phyloP scores from a whole-genome alignment of 352 stramenopile species.

The Phytopythium helicoides region DNA sequence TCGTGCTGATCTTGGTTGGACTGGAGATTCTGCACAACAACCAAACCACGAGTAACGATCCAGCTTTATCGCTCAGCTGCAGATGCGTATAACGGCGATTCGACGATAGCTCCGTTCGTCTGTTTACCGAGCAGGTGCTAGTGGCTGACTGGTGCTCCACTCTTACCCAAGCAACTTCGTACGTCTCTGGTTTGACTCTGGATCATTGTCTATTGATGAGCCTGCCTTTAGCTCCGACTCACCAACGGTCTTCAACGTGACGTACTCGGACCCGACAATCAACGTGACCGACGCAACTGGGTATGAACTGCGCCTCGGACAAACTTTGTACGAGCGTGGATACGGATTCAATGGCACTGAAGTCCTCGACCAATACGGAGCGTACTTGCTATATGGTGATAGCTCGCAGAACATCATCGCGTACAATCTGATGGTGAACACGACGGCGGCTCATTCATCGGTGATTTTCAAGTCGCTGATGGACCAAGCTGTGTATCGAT shows the following conservation, averaged over 20 bases:
- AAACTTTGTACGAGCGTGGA: slow-evolving; percentile 50
- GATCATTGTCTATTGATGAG: no score
- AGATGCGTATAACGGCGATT: no score
- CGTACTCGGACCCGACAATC: slow-evolving; percentile 43
- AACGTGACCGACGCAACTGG: slow-evolving; percentile 45
- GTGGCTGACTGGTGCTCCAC: no score
- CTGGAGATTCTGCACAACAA: no score
- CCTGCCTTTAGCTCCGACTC: no score
- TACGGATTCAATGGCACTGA: slow-evolving; percentile 13
- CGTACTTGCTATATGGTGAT: slow-evolving; percentile 46
- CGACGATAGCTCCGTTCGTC: no score
- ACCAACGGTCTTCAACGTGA: slow-evolving; percentile 55
- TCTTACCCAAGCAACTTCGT: no score
- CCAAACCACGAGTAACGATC: no score
- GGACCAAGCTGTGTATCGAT: slow-evolving; percentile 59
- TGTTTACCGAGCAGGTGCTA: no score
- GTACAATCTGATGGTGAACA: slow-evolving; percentile 71
- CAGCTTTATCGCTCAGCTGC: no score
- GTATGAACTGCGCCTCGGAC: slow-evolving; percentile 36
- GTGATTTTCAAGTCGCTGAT: slow-evolving; percentile 65
- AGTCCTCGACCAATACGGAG: slow-evolving; percentile 40
- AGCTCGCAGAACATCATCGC: slow-evolving; percentile 37
- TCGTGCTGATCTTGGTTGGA: no score
- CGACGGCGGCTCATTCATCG: slow-evolving; percentile 38
- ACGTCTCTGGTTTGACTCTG: no score